Base-by-base conservation (phyloP, 805 yeast species). In the Isabelozyma gotoi region DNA sequence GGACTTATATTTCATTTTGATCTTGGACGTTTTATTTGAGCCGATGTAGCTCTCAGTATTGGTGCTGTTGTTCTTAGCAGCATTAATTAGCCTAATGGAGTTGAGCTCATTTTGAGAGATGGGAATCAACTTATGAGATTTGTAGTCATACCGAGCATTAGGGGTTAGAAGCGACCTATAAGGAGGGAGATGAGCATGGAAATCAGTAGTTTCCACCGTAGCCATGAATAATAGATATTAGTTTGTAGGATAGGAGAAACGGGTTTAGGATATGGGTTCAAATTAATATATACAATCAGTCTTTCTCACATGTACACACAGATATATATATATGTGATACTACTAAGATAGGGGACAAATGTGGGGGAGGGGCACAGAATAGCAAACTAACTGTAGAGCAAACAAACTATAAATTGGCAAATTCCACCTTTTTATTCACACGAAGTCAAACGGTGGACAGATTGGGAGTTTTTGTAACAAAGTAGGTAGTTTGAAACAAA, bases 111-210 rank as follows among this genome's bases (percentile, higher is more conserved):
- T 63, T 39, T 58, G 71, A 19, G 64, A 51, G 24, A 69, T 53
- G 4, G 70, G 76, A 17, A 70, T 57, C 15, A 74, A 64, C 35
- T 66, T 56, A 48, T 74, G 81, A 4, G 75, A 68, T 39, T 64
- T 60, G 56, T 79, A 79, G 53, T 79, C 84, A 53, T 77, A 79
- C 16, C 70, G 62, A 8, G 73, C 71, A 39, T 61, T 63, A 1
- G 83, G 83, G 34, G 68, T 71, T 19, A 79, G 57, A 19, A 79
- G 63, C 4, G 82, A 77, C 35, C 82, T 64, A 55, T 79, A 79
- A 2, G 82, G 77, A 6, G 81, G 81, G 19, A 77, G 60, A 52
- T 71, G 67, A 16, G 55, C 17, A 52, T 52, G 56, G 51, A 57
- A 49, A 39, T 63, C 68, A 17, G 54, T 36, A 20, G 34, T 4